Conservation (phyloP, 2,329 filamentous ascomycete species). For the Graphilbum sp. region DNA sequence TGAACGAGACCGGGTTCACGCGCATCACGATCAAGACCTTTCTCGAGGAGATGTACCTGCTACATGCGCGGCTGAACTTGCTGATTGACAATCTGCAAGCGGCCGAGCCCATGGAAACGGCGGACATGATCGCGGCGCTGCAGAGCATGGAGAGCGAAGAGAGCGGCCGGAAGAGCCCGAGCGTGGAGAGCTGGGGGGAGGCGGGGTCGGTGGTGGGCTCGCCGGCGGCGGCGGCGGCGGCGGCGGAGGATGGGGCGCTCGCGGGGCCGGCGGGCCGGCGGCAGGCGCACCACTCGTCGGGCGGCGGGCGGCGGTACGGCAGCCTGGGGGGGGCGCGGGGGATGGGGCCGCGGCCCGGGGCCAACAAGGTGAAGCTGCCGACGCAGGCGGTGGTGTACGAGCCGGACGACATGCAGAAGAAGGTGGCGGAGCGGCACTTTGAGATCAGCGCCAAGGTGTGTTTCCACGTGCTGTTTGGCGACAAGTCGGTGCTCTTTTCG, state of each 20-base stretch:
- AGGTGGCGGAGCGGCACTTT: slow-evolving; percentile 66
- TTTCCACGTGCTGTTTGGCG: slow-evolving; percentile 92
- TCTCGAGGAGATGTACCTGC: slow-evolving; percentile 66
- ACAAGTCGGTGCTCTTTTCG: slow-evolving; percentile 89
- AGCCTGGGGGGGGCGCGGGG: not conserved
- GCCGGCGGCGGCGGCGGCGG: slow-evolving; percentile 8
- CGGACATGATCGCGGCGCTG: slow-evolving; percentile 55
- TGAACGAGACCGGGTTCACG: slow-evolving; percentile 46
- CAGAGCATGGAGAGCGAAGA: slow-evolving; percentile 56
- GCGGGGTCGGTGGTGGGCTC: slow-evolving; percentile 37
- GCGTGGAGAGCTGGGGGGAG: slow-evolving; percentile 85
- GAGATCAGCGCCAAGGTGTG: slow-evolving; percentile 86
- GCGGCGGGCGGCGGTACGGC: not conserved
- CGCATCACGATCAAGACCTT: slow-evolving; percentile 85
- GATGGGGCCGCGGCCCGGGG: no score
- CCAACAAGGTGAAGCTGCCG: slow-evolving; percentile 62
- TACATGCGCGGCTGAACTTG: slow-evolving; percentile 73
- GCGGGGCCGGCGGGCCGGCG: not conserved
- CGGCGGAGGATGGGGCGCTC: not conserved
- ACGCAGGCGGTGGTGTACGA: slow-evolving; percentile 67
- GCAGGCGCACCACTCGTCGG: not conserved
- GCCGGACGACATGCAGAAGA: slow-evolving; percentile 62
- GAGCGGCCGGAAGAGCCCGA: slow-evolving; percentile 47
- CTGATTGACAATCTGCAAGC: slow-evolving; percentile 66
- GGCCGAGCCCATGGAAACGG: slow-evolving; percentile 49